Base-by-base conservation (phyloP, 306 rosid genomes). In the Gleditsia sinensis region DNA sequence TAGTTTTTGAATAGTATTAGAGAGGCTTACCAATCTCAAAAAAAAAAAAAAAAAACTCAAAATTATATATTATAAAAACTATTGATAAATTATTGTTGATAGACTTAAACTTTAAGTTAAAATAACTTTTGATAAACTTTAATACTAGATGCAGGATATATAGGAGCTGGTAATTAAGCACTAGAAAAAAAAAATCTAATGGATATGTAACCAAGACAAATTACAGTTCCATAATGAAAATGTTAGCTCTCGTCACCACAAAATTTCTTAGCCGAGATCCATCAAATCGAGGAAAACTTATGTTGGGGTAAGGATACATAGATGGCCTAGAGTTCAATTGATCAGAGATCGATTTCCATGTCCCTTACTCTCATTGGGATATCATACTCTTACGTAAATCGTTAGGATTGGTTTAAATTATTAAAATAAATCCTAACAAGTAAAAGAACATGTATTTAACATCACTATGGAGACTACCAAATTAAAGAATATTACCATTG, bases 401-500 rank as follows among this genome's bases (percentile, higher is more conserved):
- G 62, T 77, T 53, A 43, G 45, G 65, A 59, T 59, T 53, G 62
- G 46, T 58, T 67, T 59, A 20, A 71, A 65, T 37, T 21, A 56
- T 43, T 54, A 59, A 59, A n/a, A 1, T 59, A 13, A 59, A 59
- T 32, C 16, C 7, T 17, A 59, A 17, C 28, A 28, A 56, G 61
- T 42, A 39, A 43, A 14, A 43, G 49, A 42, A 3, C 19, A 42
- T 65, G 54, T 33, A 37, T 13, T 14, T 19, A 60, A 28, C 40
- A 30, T 30, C 24, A 57, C 11, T 13, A 33, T 10, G 21, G 40
- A 14, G 17, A 30, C 30, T 9, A 61, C 14, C 42, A 33, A 46
- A 62, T 23, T 57, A 12, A 74, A 55, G 74, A 80, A 51, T 68
- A 80, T 86, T 88, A 94, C 99, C 99, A 94, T 40, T 64, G 97